phyloP scores from a whole-genome alignment of 192 early-diverging fungal species.

The Spizellomyces sp. region DNA sequence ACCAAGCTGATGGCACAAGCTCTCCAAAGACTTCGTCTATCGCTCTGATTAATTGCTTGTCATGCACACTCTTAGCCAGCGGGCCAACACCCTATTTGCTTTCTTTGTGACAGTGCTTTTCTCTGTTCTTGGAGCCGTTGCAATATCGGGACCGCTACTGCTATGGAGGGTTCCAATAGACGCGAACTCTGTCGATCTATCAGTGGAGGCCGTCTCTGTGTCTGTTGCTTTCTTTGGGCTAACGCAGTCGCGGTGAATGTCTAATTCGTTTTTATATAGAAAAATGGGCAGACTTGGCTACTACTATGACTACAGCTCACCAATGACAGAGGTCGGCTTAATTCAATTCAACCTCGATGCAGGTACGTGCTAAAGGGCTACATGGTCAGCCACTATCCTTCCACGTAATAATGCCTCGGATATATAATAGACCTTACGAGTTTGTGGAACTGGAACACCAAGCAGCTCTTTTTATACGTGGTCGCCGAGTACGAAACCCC shows the following conservation, averaged over 20 bases:
- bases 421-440: slow-evolving; percentile 65
- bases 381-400: too few relatives aligned
- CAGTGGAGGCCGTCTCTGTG: too few relatives aligned
- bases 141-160: slow-evolving; percentile 47
- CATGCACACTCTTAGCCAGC: slow-evolving; percentile 27
- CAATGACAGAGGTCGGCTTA: slow-evolving; percentile 60
- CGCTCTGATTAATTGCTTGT: too few relatives aligned
- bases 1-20: too few relatives aligned
- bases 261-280: slow-evolving; percentile 8
- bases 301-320: slow-evolving; percentile 44
- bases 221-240: too few relatives aligned
- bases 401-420: neutral
- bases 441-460: slow-evolving; percentile 90
- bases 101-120: slow-evolving; percentile 65
- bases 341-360: slow-evolving; percentile 70
- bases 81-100: slow-evolving; percentile 60
- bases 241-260: neutral
- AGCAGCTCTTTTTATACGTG: slow-evolving; percentile 80
- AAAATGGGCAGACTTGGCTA: slow-evolving; percentile 35
- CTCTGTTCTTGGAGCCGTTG: slow-evolving; percentile 55
- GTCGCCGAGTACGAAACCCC: slow-evolving; percentile 76
- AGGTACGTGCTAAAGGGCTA: slow-evolving; percentile 44
- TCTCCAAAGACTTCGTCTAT: too few relatives aligned
- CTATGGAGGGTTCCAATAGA: slow-evolving; percentile 30
- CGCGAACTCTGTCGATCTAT: slow-evolving; percentile 30